These are phyloP conservation scores for Nannochloropsis oceanica DNA, from an alignment of 108 stramenopile species.

Conservation along the genomic window DNA sequence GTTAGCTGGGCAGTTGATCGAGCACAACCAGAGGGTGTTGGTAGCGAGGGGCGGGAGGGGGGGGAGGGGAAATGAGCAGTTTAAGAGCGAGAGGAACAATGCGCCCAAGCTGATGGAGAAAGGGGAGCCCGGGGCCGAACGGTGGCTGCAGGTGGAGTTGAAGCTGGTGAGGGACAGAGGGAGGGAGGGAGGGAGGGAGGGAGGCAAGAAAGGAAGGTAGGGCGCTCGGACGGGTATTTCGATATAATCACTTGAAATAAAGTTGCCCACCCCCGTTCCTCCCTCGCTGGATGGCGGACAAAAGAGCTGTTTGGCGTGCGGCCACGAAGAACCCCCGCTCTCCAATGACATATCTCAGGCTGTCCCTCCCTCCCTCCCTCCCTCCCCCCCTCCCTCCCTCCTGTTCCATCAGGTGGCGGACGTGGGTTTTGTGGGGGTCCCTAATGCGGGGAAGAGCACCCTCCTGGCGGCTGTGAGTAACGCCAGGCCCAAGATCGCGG, in stretches of 20 bases:
- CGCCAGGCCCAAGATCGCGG: slow-evolving; percentile 85
- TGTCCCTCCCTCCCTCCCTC: not conserved
- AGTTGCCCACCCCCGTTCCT: too few species aligned
- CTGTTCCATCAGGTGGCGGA: not conserved
- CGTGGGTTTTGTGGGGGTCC: too few species aligned
- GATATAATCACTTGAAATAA: too few species aligned
- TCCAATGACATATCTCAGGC: too few species aligned
- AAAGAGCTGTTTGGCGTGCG: not conserved
- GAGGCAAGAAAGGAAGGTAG: too few species aligned
- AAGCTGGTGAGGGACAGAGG: slow-evolving; percentile 79
- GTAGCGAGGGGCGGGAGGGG: slow-evolving; percentile 83
- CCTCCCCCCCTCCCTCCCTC: not conserved
- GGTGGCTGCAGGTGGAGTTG: slow-evolving; percentile 76
- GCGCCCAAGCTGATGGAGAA: slow-evolving; percentile 63
- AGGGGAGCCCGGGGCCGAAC: slow-evolving; percentile 68
- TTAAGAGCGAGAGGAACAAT: slow-evolving; percentile 48
- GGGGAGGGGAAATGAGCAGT: slow-evolving; percentile 84
- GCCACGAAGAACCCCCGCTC: not conserved
- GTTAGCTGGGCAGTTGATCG: slow-evolving; percentile 66
- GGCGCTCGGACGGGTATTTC: not conserved
- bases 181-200: not conserved
- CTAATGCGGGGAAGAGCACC: slow-evolving; percentile 93
- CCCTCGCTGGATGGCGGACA: too few species aligned
- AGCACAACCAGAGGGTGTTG: slow-evolving; percentile 55
- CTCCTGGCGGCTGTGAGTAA: slow-evolving; percentile 63